A percentile compares a stretch with the other conserved stretches of the same genome.
phyloP scores from a whole-genome alignment of 306 rosid species.

The Psophocarpus tetragonolobus region DNA sequence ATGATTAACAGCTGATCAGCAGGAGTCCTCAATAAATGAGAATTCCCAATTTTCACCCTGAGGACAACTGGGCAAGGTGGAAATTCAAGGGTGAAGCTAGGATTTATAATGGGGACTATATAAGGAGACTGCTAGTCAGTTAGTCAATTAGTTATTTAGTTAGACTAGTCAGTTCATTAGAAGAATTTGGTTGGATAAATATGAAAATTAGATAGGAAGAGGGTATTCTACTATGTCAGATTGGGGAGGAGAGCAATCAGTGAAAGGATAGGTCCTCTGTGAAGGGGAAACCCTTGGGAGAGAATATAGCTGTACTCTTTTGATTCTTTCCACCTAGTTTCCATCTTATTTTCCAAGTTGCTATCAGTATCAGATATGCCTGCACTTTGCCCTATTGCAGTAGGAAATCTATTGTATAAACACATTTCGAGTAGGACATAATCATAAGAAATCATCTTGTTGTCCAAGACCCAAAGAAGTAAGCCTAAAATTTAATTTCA shows the following conservation, averaged over 20 bases:
- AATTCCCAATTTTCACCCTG: background rate
- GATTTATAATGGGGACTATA: background rate
- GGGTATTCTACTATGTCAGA: background rate
- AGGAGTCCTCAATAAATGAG: background rate
- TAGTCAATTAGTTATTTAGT: background rate
- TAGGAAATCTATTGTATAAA: constrained; percentile 1
- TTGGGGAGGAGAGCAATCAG: background rate
- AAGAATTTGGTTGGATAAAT: background rate
- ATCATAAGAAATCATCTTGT: background rate
- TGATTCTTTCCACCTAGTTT: background rate
- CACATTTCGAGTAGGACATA: background rate
- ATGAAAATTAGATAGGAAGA: background rate
- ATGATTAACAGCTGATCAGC: background rate
- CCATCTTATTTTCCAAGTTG: background rate
- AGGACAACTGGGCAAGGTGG: background rate
- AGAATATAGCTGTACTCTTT: background rate
- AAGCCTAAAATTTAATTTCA: background rate
- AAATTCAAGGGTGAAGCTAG: background rate
- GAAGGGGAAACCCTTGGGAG: background rate
- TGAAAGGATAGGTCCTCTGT: background rate
- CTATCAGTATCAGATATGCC: background rate
- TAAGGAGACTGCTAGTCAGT: background rate
- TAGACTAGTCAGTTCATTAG: background rate
- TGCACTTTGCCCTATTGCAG: background rate
- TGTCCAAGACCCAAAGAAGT: background rate